Conservation (phyloP, 768 basidiomycete species). For the Dendrothele bispora region DNA sequence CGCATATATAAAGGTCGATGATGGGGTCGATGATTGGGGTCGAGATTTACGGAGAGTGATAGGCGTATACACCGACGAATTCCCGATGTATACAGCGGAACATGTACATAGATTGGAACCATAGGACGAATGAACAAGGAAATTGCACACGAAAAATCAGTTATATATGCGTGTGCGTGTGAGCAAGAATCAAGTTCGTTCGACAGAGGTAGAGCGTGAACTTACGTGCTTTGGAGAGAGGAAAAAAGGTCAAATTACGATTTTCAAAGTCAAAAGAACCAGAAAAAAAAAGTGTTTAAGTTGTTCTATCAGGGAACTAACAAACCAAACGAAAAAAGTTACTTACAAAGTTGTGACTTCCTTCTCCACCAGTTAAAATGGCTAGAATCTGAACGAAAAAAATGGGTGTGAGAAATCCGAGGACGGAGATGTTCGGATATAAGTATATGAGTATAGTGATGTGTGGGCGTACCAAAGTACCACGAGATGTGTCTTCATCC, state of each 20-base stretch:
- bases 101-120: too few relatives aligned
- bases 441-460: not conserved
- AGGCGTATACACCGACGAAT: too few relatives aligned
- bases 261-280: not conserved
- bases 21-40: too few relatives aligned
- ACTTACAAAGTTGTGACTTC: conserved; percentile 75
- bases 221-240: conserved; percentile 43
- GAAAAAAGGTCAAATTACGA: too few relatives aligned
- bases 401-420: too few relatives aligned
- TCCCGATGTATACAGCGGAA: too few relatives aligned
- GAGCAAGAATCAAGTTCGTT: too few relatives aligned
- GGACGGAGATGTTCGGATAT: not conserved
- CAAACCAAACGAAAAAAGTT: not conserved
- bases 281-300: not conserved
- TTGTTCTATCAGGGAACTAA: not conserved
- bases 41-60: too few relatives aligned
- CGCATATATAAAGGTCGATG: too few relatives aligned
- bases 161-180: too few relatives aligned
- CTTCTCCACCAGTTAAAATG: conserved; percentile 72
- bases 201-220: conserved; percentile 1
- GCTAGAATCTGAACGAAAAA: conserved; percentile 67
- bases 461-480: conserved; percentile 57
- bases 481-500: conserved; percentile 76
- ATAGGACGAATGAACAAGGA: too few relatives aligned
- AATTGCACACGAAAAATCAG: too few relatives aligned